Base-by-base conservation (phyloP, 371 early-diverging fungal genomes). In the Choanephora cucurbitarum region DNA sequence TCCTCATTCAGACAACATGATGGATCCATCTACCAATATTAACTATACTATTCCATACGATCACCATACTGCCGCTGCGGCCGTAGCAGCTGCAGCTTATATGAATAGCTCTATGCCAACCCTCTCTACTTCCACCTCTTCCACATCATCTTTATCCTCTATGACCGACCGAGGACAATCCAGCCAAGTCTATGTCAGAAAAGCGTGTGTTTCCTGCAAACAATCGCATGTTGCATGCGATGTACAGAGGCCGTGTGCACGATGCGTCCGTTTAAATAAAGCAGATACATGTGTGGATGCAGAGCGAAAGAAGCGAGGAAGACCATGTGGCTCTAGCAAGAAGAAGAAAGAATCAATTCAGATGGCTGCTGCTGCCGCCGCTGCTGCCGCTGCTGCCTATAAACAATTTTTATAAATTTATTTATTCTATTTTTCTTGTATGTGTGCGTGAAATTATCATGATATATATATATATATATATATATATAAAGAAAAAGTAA, bases 161-260 rank as follows among this genome's bases (percentile, higher is more conserved):
- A 37, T 39, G 3, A 52, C 43, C 6, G 40, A 15, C 49, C 13
- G 40, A 33, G 23, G 42, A 44, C 23, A 52, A 58, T 23, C 24
- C 37, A 41, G 52, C 2, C 50, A 47, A 45, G 64, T 70, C 15
- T 77, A 83, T 64, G 80, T 76, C 1, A 69, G 78, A 22, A 81
- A 79, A 49, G 82, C 82, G 0, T 85, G 85, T 57, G 75, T 78
- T 1, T 58, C 66, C 10, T 85, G 85, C 57, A 81, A 80, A 52
- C 64, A 62, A 17, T 73, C 75, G 3, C 85, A 85, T 49, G 79
- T 82, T 10, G 82, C 83, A 4, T 85, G 85, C 54, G 82, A 81
- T 60, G 66, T 67, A 1, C 66, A 67, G 23, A 68, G 85, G 4
- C 85, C 85, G 0, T 85, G 85, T 51, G 57, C 75, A 47, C 58